These are phyloP conservation scores for Fragaria iinumae DNA, from an alignment of 306 rosid genomes.

Conservation along the genomic window DNA sequence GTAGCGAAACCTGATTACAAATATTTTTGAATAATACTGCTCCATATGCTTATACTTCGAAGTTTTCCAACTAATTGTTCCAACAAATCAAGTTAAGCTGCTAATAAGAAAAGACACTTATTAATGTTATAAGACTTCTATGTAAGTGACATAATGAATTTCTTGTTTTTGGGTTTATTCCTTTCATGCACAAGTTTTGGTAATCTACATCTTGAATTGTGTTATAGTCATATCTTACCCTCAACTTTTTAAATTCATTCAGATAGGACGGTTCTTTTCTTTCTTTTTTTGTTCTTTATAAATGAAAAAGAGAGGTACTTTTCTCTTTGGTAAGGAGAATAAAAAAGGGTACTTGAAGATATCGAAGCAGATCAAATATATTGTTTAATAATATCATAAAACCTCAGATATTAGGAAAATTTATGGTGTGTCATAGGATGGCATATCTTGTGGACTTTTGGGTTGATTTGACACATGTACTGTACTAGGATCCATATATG, in stretches of 20 bases:
- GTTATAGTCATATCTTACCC: background rate
- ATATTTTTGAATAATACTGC: background rate
- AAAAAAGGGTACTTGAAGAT: background rate
- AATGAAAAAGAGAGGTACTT: background rate
- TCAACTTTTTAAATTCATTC: background rate
- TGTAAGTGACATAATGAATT: background rate
- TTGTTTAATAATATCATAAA: background rate
- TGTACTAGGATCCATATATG: background rate
- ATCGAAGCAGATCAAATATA: background rate
- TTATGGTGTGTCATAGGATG: background rate
- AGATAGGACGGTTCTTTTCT: background rate
- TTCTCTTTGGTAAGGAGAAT: background rate
- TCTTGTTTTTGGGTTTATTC: background rate
- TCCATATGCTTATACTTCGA: background rate
- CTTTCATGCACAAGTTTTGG: background rate
- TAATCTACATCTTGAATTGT: background rate
- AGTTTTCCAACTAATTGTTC: background rate
- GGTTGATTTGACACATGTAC: background rate
- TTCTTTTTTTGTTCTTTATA: background rate
- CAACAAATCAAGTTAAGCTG: background rate
- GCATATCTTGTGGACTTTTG: background rate
- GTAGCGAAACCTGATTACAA: constrained; percentile 33
- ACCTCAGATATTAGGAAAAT: background rate
- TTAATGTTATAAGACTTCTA: background rate
- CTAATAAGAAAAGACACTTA: background rate